Conservation (phyloP, 306 rosid species). For the Corylus heterophylla region DNA sequence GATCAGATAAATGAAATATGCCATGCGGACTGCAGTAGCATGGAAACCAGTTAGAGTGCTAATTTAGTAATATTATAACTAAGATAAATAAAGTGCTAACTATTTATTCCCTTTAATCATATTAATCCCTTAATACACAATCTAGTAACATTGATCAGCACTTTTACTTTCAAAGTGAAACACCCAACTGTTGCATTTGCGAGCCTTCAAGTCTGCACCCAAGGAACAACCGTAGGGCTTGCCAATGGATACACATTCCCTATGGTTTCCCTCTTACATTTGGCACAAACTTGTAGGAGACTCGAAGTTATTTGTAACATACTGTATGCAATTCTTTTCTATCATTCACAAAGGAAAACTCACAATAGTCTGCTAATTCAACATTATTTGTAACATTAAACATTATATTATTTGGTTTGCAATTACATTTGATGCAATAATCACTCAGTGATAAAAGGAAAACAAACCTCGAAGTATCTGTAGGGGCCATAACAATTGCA, state of each 20-base stretch:
- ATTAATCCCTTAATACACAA: background rate
- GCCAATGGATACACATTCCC: background rate
- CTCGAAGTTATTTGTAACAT: background rate
- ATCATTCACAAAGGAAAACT: conserved; percentile 5
- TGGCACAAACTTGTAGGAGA: background rate
- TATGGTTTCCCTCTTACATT: background rate
- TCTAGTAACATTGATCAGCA: background rate
- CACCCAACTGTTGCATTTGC: background rate
- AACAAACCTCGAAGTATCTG: conserved; percentile 73
- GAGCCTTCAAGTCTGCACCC: background rate
- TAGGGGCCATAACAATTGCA: conserved; percentile 99
- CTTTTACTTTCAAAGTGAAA: background rate
- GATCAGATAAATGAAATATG: conserved; percentile 94
- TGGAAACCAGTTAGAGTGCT: conserved; percentile 27
- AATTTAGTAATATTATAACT: background rate
- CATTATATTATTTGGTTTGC: background rate
- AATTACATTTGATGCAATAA: background rate
- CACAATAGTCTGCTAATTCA: background rate
- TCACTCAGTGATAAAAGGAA: background rate
- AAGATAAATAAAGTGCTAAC: background rate
- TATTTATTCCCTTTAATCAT: background rate
- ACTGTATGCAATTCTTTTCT: too few relatives aligned
- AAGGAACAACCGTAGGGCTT: background rate
- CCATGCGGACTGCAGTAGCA: conserved; percentile 87
- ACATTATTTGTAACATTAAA: background rate